Conservation (phyloP, 495 filamentous ascomycete species). For the Aspergillus taichungensis region DNA sequence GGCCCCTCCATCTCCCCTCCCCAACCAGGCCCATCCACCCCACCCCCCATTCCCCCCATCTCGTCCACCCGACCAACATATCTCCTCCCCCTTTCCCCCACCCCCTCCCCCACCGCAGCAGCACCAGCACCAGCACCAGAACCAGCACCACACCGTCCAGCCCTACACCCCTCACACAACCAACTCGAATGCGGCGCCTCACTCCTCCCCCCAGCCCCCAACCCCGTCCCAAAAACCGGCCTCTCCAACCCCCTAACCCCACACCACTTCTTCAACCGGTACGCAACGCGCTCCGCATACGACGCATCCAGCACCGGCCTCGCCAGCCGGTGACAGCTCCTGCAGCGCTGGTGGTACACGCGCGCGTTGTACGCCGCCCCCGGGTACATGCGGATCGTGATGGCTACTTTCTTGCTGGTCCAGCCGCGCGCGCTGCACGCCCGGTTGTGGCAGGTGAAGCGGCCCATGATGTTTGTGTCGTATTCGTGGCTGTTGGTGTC, state of each 20-base stretch:
- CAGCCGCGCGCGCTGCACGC: constrained; percentile 11
- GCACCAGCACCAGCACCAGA: too few relatives aligned
- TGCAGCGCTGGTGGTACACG: constrained; percentile 41
- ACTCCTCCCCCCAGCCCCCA: constrained; percentile 12
- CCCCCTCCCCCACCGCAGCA: too few relatives aligned
- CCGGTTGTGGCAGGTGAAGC: constrained; percentile 19
- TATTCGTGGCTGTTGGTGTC: not conserved
- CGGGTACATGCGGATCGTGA: constrained; percentile 36
- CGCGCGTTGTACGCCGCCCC: constrained; percentile 32
- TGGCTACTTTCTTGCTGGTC: constrained; percentile 36
- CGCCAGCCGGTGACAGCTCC: constrained; percentile 21
- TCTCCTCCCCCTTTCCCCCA: too few relatives aligned
- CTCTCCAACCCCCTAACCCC: constrained; percentile 26
- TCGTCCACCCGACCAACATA: too few relatives aligned
- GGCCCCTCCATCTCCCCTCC: too few relatives aligned
- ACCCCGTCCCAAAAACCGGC: constrained; percentile 6
- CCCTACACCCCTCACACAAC: constrained; percentile 43
- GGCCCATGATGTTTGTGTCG: constrained; percentile 21
- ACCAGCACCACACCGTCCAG: constrained; percentile 28
- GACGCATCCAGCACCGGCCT: constrained; percentile 28
- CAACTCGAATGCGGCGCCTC: constrained; percentile 26
- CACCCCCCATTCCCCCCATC: too few relatives aligned
- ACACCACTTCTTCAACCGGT: constrained; percentile 42
- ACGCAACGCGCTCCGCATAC: constrained; percentile 43
- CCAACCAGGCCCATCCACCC: too few relatives aligned